phyloP scores from a whole-genome alignment of 2,329 filamentous ascomycete species.

The Coniella vitis region DNA sequence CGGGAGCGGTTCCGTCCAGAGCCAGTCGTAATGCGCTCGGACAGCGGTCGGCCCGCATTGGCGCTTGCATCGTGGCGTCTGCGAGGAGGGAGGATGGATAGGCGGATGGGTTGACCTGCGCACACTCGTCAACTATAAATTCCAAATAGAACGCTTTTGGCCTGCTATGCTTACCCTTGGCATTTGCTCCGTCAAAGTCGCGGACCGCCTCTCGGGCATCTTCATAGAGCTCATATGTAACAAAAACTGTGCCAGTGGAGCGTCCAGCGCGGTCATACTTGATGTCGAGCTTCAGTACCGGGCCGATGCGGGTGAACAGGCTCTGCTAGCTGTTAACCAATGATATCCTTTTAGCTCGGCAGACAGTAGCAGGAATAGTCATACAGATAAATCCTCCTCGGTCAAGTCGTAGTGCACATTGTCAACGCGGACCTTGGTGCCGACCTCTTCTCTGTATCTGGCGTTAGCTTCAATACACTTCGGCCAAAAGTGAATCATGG shows the following conservation, averaged over 20 bases:
- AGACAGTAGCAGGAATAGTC: constrained; percentile 17
- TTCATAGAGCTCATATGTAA: constrained; percentile 65
- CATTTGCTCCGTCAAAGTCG: constrained; percentile 85
- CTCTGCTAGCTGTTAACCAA: constrained; percentile 47
- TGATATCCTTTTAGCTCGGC: neutral
- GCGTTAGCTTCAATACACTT: constrained; percentile 26
- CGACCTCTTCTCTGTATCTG: constrained; percentile 34
- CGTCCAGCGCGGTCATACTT: constrained; percentile 83
- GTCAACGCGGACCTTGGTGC: constrained; percentile 73
- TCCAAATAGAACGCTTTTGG: constrained; percentile 2
- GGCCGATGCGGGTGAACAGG: constrained; percentile 73
- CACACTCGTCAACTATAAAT: constrained; percentile 28
- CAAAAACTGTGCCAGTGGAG: constrained; percentile 76
- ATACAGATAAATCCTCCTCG: constrained; percentile 72
- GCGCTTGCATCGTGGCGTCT: constrained; percentile 44
- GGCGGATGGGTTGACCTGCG: constrained; percentile 64
- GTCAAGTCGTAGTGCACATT: constrained; percentile 91
- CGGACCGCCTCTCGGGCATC: constrained; percentile 70
- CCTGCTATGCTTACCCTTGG: constrained; percentile 54
- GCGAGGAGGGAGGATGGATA: constrained; percentile 55
- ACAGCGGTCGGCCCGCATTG: constrained; percentile 49
- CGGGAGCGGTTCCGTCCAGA: constrained; percentile 56
- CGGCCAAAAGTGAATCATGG: neutral
- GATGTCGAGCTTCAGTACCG: constrained; percentile 61
- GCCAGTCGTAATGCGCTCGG: constrained; percentile 53